A percentile compares a stretch with the other conserved stretches of the same genome.
Conservation (phyloP, 1,284 basidiomycete genomes). For the Singerocomus inundabilis region DNA sequence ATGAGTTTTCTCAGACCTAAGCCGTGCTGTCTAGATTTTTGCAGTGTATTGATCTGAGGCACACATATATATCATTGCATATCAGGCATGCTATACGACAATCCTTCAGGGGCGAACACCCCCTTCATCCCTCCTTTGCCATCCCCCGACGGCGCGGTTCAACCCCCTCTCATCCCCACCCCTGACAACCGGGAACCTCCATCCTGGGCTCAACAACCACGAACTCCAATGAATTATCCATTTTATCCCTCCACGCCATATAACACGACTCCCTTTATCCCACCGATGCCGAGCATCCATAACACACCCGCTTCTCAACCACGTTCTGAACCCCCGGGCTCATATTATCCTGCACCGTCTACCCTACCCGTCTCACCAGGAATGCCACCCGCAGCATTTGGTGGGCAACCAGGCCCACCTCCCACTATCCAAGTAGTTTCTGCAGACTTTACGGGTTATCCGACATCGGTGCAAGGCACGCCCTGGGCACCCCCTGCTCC, state of each 20-base stretch:
- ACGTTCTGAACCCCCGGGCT: conserved; percentile 29
- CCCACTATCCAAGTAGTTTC: conserved; percentile 21
- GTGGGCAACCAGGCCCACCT: conserved; percentile 2
- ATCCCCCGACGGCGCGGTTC: conserved; percentile 27
- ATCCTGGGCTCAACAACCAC: conserved; percentile 29
- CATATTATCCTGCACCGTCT: conserved; percentile 33
- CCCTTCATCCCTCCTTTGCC: conserved; percentile 35
- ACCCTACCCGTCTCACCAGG: conserved; percentile 26
- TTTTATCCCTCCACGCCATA: conserved; percentile 29
- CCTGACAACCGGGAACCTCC: conserved; percentile 23
- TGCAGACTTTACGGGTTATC: conserved; percentile 34
- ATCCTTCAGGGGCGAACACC: conserved; percentile 31
- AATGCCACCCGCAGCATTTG: conserved; percentile 8
- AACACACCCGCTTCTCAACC: conserved; percentile 23
- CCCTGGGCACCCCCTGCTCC: conserved; percentile 26
- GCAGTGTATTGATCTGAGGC: conserved; percentile 23
- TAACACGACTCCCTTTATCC: conserved; percentile 34
- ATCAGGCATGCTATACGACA: conserved; percentile 27
- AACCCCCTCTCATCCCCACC: conserved; percentile 29
- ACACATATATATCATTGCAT: conserved; percentile 25
- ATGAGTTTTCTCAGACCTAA: conserved; percentile 1
- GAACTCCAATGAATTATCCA: conserved; percentile 30
- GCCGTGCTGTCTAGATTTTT: conserved; percentile 19
- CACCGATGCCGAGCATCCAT: conserved; percentile 28
- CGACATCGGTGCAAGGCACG: conserved; percentile 25